Percentiles rank a stretch among this genome's conserved stretches.
phyloP scores from a whole-genome alignment of 225 moss, liverwort and hornwort species.

The Pleurozium schreberi region DNA sequence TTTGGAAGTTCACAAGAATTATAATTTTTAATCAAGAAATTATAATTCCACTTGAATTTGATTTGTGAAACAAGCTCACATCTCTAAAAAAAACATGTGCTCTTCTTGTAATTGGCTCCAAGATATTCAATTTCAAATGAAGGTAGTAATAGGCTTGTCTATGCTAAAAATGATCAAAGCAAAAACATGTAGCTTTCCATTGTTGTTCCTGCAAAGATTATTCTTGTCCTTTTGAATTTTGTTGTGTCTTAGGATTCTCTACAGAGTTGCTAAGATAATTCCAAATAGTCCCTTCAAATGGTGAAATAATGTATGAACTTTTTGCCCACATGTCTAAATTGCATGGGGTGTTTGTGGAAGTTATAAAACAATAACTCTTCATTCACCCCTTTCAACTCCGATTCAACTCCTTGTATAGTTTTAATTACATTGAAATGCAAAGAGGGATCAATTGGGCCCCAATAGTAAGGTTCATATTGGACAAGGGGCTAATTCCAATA shows the following conservation, averaged over 20 bases:
- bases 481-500: accelerated
- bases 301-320: neutral
- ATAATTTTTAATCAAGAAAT: too few species aligned
- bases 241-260: neutral
- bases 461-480: neutral
- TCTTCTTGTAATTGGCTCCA: too few species aligned
- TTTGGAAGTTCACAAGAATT: too few species aligned
- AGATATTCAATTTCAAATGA: too few species aligned
- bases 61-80: too few species aligned
- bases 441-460: neutral
- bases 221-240: neutral
- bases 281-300: neutral
- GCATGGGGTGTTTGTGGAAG: accelerated
- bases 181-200: neutral
- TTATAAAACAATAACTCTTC: neutral
- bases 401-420: accelerated
- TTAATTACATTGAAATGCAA: neutral
- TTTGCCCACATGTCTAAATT: neutral
- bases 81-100: too few species aligned
- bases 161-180: too few species aligned
- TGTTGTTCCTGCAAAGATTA: neutral
- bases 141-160: too few species aligned
- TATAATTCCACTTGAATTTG: too few species aligned
- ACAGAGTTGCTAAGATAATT: accelerated
- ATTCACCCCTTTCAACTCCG: neutral